These are phyloP conservation scores for Ballota nigra DNA, from an alignment of 257 asterid genomes.

Conservation along the genomic window DNA sequence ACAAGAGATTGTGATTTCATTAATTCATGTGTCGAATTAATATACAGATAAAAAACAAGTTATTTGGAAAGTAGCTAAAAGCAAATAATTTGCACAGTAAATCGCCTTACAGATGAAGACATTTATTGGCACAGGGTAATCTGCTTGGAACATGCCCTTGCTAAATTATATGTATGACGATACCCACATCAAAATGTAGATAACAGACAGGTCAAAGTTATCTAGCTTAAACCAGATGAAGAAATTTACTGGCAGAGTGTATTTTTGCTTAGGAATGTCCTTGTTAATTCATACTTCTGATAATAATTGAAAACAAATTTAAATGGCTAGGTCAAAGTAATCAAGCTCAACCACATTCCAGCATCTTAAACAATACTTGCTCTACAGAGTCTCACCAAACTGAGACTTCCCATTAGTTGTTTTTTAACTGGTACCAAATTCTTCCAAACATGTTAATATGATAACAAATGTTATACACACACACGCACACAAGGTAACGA, in stretches of 20 bases:
- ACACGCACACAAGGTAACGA: not conserved
- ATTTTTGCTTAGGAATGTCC: not conserved
- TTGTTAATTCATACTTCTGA: not conserved
- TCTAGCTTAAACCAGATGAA: not conserved
- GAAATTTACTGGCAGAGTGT: not conserved
- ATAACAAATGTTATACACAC: not conserved
- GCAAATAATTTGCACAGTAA: conserved; percentile 3
- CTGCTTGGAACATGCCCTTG: not conserved
- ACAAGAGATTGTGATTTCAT: conserved; percentile 28
- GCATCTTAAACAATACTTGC: not conserved
- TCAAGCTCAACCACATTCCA: conserved; percentile 12
- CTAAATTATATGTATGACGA: not conserved
- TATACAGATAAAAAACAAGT: conserved; percentile 13
- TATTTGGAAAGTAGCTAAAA: conserved; percentile 13
- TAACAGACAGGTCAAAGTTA: not conserved
- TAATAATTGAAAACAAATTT: not conserved
- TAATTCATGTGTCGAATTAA: conserved; percentile 13
- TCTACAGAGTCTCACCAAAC: conserved; percentile 4
- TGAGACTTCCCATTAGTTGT: not conserved
- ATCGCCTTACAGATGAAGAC: not conserved
- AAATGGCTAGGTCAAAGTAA: not conserved
- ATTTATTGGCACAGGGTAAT: conserved; percentile 3
- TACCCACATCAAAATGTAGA: not conserved
- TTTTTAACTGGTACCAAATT: not conserved
- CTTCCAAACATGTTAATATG: not conserved